Evolutionary conservation across 208 protist genomes (phyloP).

Genomic region (Acanthamoeba rhysodes): DNA sequence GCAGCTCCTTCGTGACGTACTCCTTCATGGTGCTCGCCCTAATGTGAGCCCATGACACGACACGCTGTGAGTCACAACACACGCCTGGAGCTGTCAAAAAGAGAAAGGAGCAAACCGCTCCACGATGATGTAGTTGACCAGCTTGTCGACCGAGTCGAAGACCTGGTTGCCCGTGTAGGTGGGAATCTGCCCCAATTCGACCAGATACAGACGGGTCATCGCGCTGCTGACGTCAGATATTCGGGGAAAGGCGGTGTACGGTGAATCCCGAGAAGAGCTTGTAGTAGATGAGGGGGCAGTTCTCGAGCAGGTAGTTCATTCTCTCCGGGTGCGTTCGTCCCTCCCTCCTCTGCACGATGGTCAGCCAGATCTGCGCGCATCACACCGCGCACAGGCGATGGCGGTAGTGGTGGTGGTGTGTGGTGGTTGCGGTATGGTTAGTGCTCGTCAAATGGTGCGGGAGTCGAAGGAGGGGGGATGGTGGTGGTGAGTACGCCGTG

Average conservation of each 20-base stretch:
- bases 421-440: too few relatives aligned
- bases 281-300: slow-evolving; percentile 62
- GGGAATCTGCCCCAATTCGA: background rate
- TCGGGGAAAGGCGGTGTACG: background rate
- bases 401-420: too few relatives aligned
- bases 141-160: slow-evolving; percentile 61
- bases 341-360: slow-evolving; percentile 28
- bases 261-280: slow-evolving; percentile 56
- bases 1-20: slow-evolving; percentile 13
- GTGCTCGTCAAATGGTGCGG: background rate
- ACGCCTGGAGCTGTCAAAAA: background rate
- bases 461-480: too few relatives aligned
- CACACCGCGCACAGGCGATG: background rate
- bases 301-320: slow-evolving; percentile 3
- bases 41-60: background rate
- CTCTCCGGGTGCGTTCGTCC: too few relatives aligned
- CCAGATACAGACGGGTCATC: background rate
- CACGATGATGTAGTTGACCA: slow-evolving; percentile 35
- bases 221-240: background rate
- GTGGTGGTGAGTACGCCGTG: background rate
- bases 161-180: slow-evolving; percentile 21
- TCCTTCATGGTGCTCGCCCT: slow-evolving; percentile 68
- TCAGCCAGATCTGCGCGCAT: slow-evolving; percentile 29
- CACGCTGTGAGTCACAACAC: too few relatives aligned
- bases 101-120: background rate